Conservation (phyloP, 345 rosid species). For the Euclidium syriacum region DNA sequence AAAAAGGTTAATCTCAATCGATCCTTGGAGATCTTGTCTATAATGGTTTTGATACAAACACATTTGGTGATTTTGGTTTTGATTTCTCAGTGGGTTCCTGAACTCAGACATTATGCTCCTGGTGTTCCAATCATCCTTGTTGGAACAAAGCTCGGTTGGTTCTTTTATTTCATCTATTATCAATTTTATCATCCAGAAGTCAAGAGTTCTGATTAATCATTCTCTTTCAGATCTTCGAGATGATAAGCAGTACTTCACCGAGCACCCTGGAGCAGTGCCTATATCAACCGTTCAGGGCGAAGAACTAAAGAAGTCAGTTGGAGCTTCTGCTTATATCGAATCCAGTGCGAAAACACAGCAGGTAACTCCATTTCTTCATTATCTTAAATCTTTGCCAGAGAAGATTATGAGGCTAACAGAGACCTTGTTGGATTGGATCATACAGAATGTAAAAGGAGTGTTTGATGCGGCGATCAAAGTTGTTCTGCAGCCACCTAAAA, state of each 20-base stretch:
- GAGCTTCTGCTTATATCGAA: slow-evolving; percentile 73
- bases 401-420: not conserved
- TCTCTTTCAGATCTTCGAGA: slow-evolving; percentile 66
- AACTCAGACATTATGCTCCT: slow-evolving; percentile 84
- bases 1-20: slow-evolving; percentile 55
- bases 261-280: slow-evolving; percentile 75
- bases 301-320: slow-evolving; percentile 67
- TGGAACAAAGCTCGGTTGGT: slow-evolving; percentile 79
- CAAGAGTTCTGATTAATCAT: not conserved
- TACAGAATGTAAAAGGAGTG: slow-evolving; percentile 83
- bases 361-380: slow-evolving; percentile 33
- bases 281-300: slow-evolving; percentile 81
- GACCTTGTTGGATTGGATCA: not conserved
- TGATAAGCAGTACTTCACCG: slow-evolving; percentile 59
- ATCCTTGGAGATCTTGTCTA: not conserved
- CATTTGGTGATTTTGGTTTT: slow-evolving; percentile 5
- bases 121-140: slow-evolving; percentile 82
- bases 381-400: not conserved
- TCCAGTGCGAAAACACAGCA: slow-evolving; percentile 90
- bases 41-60: slow-evolving; percentile 17
- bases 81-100: slow-evolving; percentile 84
- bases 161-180: not conserved
- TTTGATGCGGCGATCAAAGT: slow-evolving; percentile 86
- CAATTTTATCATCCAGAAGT: not conserved
- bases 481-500: slow-evolving; percentile 86